These are phyloP conservation scores for Arachnomyces sp. DNA, from an alignment of 2,329 filamentous ascomycete species.

Conservation along the genomic window DNA sequence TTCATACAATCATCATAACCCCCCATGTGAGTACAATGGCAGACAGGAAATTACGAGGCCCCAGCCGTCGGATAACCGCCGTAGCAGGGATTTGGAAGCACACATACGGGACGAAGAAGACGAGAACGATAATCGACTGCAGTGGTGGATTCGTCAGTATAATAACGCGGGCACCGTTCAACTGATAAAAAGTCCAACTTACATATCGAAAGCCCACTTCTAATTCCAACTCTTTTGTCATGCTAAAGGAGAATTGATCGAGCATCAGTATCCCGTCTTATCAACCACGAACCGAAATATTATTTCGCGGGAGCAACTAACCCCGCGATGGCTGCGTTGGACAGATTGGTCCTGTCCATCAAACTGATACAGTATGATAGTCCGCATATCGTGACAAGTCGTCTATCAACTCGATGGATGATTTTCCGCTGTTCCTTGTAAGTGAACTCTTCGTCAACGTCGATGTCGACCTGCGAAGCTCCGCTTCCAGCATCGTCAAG, in stretches of 20 bases:
- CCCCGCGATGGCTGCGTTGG: conserved; percentile 60
- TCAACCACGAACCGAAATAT: too few species aligned
- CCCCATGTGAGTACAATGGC: conserved; percentile 19
- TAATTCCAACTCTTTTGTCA: conserved; percentile 20
- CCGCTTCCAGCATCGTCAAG: conserved; percentile 2
- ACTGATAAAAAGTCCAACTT: too few species aligned
- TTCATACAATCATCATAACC: conserved; percentile 14
- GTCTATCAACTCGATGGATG: conserved; percentile 57
- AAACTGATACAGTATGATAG: conserved; percentile 63
- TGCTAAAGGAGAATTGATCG: conserved; percentile 1
- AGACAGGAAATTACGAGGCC: conserved; percentile 30
- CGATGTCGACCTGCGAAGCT: background rate
- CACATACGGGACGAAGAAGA: conserved; percentile 68
- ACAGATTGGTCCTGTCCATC: conserved; percentile 69
- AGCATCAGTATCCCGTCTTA: too few species aligned
- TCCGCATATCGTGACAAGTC: conserved; percentile 52
- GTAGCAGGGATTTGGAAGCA: conserved; percentile 65
- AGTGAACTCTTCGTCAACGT: conserved; percentile 34
- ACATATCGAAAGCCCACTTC: conserved; percentile 16
- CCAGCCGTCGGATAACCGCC: conserved; percentile 57
- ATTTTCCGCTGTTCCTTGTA: conserved; percentile 56
- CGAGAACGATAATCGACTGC: conserved; percentile 53
- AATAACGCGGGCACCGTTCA: background rate
- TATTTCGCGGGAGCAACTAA: too few species aligned
- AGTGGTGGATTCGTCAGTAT: background rate